Percentiles rank a stretch among this genome's conserved stretches.
Evolutionary conservation across 257 asterid genomes (phyloP).

Genomic region (Handroanthus guayacan): DNA sequence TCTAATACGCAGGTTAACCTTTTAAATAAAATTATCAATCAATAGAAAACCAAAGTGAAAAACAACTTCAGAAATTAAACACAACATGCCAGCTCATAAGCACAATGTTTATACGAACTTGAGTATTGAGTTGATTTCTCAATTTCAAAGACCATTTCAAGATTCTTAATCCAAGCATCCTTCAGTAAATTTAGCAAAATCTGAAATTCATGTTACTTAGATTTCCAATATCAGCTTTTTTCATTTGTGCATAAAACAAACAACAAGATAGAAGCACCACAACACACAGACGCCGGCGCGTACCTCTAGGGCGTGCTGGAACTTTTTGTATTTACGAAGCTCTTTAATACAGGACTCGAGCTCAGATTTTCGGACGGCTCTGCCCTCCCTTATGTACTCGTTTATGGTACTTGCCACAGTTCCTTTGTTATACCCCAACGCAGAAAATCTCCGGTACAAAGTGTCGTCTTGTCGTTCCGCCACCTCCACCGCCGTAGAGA

Average conservation of each 20-base stretch:
- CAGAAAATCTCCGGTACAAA: slow-evolving; percentile 70
- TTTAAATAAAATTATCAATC: slow-evolving; percentile 4
- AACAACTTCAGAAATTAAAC: background rate
- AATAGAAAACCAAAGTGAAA: no score
- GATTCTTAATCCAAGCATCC: background rate
- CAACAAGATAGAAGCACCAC: background rate
- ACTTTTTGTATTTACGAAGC: slow-evolving; percentile 65
- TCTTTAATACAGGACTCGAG: slow-evolving; percentile 60
- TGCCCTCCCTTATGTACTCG: slow-evolving; percentile 66
- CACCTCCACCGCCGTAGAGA: slow-evolving; percentile 41
- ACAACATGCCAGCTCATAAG: background rate
- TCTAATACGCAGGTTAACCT: background rate
- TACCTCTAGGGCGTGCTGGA: slow-evolving; percentile 81
- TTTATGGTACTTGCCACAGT: slow-evolving; percentile 61
- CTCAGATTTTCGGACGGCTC: slow-evolving; percentile 45
- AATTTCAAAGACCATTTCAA: background rate
- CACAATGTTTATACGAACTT: background rate
- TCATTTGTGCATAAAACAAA: background rate
- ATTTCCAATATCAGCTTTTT: background rate
- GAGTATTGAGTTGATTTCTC: background rate
- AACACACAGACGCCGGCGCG: background rate
- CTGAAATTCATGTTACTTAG: background rate
- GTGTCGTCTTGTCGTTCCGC: slow-evolving; percentile 33
- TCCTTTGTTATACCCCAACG: slow-evolving; percentile 58
- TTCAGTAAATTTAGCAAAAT: background rate